Evolutionary conservation across 805 yeast genomes (phyloP).

Genomic region (Metschnikowia picachoensis): DNA sequence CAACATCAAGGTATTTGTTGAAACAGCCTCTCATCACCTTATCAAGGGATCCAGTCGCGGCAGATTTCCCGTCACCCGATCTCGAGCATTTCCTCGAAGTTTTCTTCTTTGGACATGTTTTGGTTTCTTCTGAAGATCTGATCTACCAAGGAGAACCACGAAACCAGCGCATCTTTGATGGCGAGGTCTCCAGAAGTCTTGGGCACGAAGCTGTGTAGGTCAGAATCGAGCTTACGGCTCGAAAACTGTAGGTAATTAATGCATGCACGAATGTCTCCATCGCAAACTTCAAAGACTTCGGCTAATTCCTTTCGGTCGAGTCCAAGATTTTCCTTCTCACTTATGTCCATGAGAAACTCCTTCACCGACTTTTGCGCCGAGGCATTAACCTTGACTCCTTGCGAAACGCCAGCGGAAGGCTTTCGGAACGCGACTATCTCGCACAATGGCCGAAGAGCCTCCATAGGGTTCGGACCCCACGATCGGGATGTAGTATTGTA

Average conservation of each 20-base stretch:
- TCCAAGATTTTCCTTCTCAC: slow-evolving; percentile 49
- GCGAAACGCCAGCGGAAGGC: slow-evolving; percentile 41
- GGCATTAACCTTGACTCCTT: slow-evolving; percentile 24
- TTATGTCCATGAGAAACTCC: slow-evolving; percentile 43
- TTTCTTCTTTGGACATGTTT: slow-evolving; percentile 42
- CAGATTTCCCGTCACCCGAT: slow-evolving; percentile 34
- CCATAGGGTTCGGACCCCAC: slow-evolving; percentile 52
- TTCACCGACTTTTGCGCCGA: slow-evolving; percentile 34
- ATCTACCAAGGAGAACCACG: slow-evolving; percentile 67
- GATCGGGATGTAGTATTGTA: slow-evolving; percentile 36
- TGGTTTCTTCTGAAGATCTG: slow-evolving; percentile 54
- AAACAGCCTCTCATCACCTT: slow-evolving; percentile 72
- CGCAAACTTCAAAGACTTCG: slow-evolving; percentile 65
- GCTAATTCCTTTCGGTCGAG: slow-evolving; percentile 50
- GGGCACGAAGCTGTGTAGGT: slow-evolving; percentile 2
- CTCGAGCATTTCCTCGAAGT: slow-evolving; percentile 45
- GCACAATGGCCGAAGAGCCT: slow-evolving; percentile 65
- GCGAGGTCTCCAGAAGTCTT: slow-evolving; percentile 4
- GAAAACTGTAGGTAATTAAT: slow-evolving; percentile 77
- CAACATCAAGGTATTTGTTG: slow-evolving; percentile 55
- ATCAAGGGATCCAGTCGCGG: slow-evolving; percentile 48
- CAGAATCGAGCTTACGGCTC: slow-evolving; percentile 17
- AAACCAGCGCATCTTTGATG: slow-evolving; percentile 56
- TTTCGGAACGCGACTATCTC: slow-evolving; percentile 67
- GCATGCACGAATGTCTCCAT: slow-evolving; percentile 83